Percentiles rank a stretch among this genome's conserved stretches.
Evolutionary conservation across 805 yeast genomes (phyloP).

Genomic region (Saccharomycopsis sp.): DNA sequence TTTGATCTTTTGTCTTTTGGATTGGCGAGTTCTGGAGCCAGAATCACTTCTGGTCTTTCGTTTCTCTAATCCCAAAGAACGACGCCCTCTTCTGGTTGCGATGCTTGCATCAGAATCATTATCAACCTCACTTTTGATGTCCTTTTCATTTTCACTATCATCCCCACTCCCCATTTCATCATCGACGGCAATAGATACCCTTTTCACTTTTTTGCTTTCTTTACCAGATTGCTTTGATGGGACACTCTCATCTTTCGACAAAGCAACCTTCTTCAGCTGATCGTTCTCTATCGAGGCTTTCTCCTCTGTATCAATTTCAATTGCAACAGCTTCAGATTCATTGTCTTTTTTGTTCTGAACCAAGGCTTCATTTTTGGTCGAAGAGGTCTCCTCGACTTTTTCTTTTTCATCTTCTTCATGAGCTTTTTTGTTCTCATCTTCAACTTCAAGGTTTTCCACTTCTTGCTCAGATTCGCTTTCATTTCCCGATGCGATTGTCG

Average conservation of each 20-base stretch:
- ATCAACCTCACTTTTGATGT: not conserved
- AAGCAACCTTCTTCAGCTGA: too few relatives aligned
- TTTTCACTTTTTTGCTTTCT: too few relatives aligned
- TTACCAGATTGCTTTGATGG: constrained; percentile 11
- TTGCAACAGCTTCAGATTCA: constrained; percentile 21
- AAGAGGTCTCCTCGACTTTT: constrained; percentile 14
- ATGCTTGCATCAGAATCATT: not conserved
- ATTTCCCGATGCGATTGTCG: constrained; percentile 1
- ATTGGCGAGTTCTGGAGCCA: not conserved
- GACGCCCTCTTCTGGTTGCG: too few relatives aligned
- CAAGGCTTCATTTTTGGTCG: not conserved
- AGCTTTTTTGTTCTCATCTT: constrained; percentile 11
- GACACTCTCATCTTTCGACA: constrained; percentile 14
- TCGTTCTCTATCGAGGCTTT: constrained; percentile 22
- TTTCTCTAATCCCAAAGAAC: not conserved
- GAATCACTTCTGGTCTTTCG: not conserved
- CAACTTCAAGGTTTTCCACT: constrained; percentile 12
- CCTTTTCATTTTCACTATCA: constrained; percentile 11
- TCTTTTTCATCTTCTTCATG: constrained; percentile 22
- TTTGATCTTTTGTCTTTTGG: constrained; percentile 1
- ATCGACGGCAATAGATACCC: too few relatives aligned
- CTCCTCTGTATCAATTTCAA: not conserved
- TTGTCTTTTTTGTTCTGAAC: constrained; percentile 16
- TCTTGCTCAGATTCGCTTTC: constrained; percentile 2
- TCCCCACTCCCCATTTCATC: constrained; percentile 12